Evolutionary conservation across 495 filamentous ascomycete genomes (phyloP).

Genomic region (Talaromyces ruber): DNA sequence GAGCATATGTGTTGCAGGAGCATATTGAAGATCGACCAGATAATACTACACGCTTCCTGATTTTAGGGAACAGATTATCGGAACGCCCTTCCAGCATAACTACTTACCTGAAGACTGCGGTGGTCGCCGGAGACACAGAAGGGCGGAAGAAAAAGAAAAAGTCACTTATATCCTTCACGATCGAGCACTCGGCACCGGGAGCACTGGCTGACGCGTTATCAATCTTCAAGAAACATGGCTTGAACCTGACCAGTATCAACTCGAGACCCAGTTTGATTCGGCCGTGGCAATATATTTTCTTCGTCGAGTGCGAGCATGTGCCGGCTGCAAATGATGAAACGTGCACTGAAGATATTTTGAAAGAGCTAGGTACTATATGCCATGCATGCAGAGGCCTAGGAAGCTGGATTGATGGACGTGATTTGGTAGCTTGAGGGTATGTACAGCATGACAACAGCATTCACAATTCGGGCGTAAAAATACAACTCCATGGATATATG

Average conservation of each 20-base stretch:
- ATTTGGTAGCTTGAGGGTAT: background rate
- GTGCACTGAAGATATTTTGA: background rate
- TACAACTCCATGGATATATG: background rate
- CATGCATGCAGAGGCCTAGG: slow-evolving; percentile 27
- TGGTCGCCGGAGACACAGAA: slow-evolving; percentile 5
- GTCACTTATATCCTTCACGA: slow-evolving; percentile 70
- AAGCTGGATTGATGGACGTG: slow-evolving; percentile 34
- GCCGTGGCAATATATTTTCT: slow-evolving; percentile 90
- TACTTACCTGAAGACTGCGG: slow-evolving; percentile 11
- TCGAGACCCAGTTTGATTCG: slow-evolving; percentile 66
- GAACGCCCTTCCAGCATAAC: slow-evolving; percentile 8
- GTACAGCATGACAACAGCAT: background rate
- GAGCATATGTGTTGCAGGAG: slow-evolving; percentile 58
- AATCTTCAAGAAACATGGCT: slow-evolving; percentile 58
- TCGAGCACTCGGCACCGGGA: slow-evolving; percentile 69
- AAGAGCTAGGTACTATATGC: slow-evolving; percentile 1
- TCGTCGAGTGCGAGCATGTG: slow-evolving; percentile 68
- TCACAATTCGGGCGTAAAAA: background rate
- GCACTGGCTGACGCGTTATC: slow-evolving; percentile 72
- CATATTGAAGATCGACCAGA: slow-evolving; percentile 76
- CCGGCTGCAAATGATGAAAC: background rate
- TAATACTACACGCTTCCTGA: slow-evolving; percentile 85
- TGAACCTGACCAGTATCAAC: slow-evolving; percentile 89
- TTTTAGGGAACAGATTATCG: slow-evolving; percentile 47
- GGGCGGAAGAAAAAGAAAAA: slow-evolving; percentile 40